These are phyloP conservation scores for Laburnicola sp. DNA, from an alignment of 2,329 filamentous ascomycete species.

Conservation along the genomic window DNA sequence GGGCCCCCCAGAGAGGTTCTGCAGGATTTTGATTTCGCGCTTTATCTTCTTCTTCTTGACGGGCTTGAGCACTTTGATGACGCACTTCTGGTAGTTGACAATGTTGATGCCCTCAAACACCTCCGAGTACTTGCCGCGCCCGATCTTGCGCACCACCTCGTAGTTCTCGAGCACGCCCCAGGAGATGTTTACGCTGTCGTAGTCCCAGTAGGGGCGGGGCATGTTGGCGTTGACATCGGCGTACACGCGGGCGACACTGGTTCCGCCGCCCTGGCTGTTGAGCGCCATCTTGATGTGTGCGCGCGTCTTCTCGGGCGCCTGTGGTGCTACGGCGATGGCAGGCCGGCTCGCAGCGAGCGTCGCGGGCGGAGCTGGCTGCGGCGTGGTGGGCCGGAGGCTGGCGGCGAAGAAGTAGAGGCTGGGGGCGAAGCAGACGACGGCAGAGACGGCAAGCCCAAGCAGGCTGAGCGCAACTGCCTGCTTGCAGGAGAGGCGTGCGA, in stretches of 20 bases:
- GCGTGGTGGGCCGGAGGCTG: constrained; percentile 28
- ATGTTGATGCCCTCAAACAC: constrained; percentile 99
- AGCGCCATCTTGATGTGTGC: constrained; percentile 34
- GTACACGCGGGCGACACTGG: constrained; percentile 86
- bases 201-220: constrained; percentile 99
- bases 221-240: constrained; percentile 99
- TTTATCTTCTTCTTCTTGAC: constrained; percentile 99
- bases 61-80: constrained; percentile 98
- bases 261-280: constrained; percentile 37
- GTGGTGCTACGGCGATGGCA: constrained; percentile 18
- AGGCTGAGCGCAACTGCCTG: constrained; percentile 32
- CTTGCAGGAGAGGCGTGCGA: constrained; percentile 18
- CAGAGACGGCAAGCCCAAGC: constrained; percentile 26
- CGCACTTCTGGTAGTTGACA: constrained; percentile 99
- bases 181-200: constrained; percentile 97
- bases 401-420: constrained; percentile 27
- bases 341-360: constrained; percentile 12
- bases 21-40: constrained; percentile 99
- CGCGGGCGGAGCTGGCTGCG: constrained; percentile 12
- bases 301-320: constrained; percentile 6
- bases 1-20: constrained; percentile 93
- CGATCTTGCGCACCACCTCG: constrained; percentile 97
- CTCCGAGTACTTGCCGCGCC: constrained; percentile 97
- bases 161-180: constrained; percentile 99
- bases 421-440: constrained; percentile 14